Evolutionary conservation across 306 rosid species (phyloP).

Genomic region (Vigna mungo): DNA sequence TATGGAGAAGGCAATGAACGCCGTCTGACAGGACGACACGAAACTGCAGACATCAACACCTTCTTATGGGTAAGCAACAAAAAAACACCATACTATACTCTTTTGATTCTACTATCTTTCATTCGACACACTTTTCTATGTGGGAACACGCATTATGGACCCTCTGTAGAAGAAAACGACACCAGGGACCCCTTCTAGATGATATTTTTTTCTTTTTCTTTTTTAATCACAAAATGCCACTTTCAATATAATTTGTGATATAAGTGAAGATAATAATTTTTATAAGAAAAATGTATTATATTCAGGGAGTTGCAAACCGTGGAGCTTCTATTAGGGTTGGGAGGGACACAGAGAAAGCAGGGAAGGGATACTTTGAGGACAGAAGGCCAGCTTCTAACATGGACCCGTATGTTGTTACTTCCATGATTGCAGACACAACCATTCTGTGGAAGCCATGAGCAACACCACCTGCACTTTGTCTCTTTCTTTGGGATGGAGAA

Average conservation of each 20-base stretch:
- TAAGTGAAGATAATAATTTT: not conserved
- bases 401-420: slow-evolving; percentile 96
- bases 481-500: not conserved
- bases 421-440: slow-evolving; percentile 96
- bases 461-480: slow-evolving; percentile 1
- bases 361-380: slow-evolving; percentile 96
- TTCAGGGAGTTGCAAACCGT: slow-evolving; percentile 95
- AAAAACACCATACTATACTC: not conserved
- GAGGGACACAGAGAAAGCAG: slow-evolving; percentile 91
- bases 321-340: slow-evolving; percentile 97
- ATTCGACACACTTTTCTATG: not conserved
- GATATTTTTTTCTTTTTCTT: not conserved
- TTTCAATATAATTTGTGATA: not conserved
- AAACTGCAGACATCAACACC: slow-evolving; percentile 83
- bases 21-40: slow-evolving; percentile 88
- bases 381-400: slow-evolving; percentile 98
- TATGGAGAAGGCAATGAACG: slow-evolving; percentile 98
- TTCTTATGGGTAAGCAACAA: slow-evolving; percentile 80
- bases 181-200: not conserved
- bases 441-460: slow-evolving; percentile 78
- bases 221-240: not conserved
- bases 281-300: not conserved
- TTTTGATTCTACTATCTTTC: not conserved
- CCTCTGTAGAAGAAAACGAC: not conserved
- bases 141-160: not conserved